Evolutionary conservation across 2,329 filamentous ascomycete species (phyloP), one percentile per base, ranked within the genome.

Genomic region (Pestalotiopsis sp.): DNA sequence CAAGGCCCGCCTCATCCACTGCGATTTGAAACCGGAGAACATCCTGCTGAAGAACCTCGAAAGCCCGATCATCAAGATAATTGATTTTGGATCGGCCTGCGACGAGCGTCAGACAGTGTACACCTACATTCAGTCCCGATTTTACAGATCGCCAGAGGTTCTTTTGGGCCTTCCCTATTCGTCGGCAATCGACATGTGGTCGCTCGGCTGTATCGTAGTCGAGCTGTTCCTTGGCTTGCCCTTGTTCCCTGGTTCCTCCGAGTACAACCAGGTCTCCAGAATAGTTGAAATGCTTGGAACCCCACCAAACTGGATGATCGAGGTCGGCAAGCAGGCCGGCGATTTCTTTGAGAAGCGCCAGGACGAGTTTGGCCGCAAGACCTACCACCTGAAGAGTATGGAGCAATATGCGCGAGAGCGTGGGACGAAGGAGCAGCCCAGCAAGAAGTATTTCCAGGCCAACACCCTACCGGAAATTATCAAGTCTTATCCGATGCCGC

Each of bases 121-220:
- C 80, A 99, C 96, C 5, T 99, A 99, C 79, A 99, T 99, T 70
- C 96, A 99, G 80, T 99, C 96, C 11, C 89, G 96, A 74, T 99
- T 99, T 82, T 99, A 99, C 82, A 91, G 96, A 72, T 99, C 96
- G 0, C 96, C 96, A 1, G 96, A 99, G 79, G 96, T 99, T 13
- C 82, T 99, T 49, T 85, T 99, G n/a, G 96, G 96, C 3, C 84
- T 99, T 62, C 96, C 96, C 69, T 99, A 99, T 80, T 98, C 96
- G 14, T 98, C 96, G 4, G 96, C 96, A 58, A 99, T 99, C 76
- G 96, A 99, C 78, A 99, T 99, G 95, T 99, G 96, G 96, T 99
- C 96, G 4, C 85, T 99, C 59, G 96, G 96, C 66, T 99, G 96
- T 81, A 99, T 99, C 73, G 95, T 99, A 17, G 96, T 99, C 27